Percentiles rank a stretch among this genome's conserved stretches.
These are phyloP conservation scores for Barnettozyma sucrosica DNA, from an alignment of 805 yeast genomes.

Conservation along the genomic window DNA sequence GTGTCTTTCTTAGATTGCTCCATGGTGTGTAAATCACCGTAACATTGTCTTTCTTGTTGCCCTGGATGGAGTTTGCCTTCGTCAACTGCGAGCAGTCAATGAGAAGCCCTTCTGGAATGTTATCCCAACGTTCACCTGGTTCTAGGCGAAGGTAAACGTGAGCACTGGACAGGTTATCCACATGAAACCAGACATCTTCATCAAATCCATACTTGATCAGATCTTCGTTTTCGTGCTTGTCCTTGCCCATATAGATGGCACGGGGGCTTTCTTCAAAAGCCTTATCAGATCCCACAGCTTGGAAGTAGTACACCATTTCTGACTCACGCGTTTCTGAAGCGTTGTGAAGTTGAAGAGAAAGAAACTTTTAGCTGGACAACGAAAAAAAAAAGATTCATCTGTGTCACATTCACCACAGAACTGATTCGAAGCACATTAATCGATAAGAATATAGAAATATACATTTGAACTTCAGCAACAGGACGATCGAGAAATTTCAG, in stretches of 20 bases:
- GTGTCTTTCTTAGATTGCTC: conserved; percentile 58
- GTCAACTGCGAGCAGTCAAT: conserved; percentile 63
- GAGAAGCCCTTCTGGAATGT: conserved; percentile 47
- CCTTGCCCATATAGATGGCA: conserved; percentile 61
- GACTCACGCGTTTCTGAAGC: neutral
- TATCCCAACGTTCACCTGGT: conserved; percentile 39
- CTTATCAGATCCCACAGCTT: conserved; percentile 30
- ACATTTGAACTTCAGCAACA: too few relatives aligned
- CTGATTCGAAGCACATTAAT: too few relatives aligned
- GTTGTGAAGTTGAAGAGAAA: neutral
- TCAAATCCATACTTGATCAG: conserved; percentile 59
- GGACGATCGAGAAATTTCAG: neutral
- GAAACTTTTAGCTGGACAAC: too few relatives aligned
- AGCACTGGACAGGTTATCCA: conserved; percentile 69
- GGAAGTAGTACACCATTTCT: conserved; percentile 41
- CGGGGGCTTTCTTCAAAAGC: conserved; percentile 28
- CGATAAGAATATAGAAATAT: too few relatives aligned
- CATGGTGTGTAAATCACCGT: conserved; percentile 72
- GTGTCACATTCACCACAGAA: too few relatives aligned
- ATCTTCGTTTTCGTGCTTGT: conserved; percentile 63
- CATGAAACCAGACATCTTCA: conserved; percentile 76
- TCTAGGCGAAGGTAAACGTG: conserved; percentile 63
- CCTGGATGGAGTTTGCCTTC: conserved; percentile 72
- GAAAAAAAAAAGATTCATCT: too few relatives aligned
- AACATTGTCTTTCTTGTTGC: conserved; percentile 61